Evolutionary conservation across 192 early-diverging fungal species (phyloP).

Genomic region (Coemansia sp.): DNA sequence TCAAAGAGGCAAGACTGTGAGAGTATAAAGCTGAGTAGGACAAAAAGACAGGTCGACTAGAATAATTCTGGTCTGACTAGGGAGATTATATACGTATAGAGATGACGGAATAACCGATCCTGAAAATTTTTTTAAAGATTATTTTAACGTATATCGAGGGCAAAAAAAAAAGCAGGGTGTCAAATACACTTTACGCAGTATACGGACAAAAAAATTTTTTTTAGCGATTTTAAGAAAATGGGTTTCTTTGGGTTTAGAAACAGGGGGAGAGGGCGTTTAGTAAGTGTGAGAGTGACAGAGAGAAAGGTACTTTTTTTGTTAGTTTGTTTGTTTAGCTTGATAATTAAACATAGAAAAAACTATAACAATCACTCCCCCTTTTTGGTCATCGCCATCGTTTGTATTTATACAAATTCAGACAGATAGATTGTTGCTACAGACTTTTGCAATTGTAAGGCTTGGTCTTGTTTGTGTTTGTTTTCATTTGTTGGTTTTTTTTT

Average conservation of each 20-base stretch:
- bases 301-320: not conserved
- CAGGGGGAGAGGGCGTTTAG: not conserved
- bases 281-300: not conserved
- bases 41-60: not conserved
- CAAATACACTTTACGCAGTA: not conserved
- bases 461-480: not conserved
- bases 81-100: not conserved
- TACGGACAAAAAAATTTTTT: not conserved
- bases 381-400: slow-evolving; percentile 4
- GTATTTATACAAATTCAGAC: not conserved
- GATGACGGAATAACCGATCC: not conserved
- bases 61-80: not conserved
- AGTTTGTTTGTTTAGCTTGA: slow-evolving; percentile 1
- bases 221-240: no score
- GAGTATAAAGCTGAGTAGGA: not conserved
- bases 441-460: slow-evolving; percentile 3
- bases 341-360: not conserved
- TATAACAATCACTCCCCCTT: not conserved
- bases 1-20: not conserved
- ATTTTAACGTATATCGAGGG: not conserved
- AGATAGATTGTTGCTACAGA: not conserved
- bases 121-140: not conserved
- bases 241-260: not conserved
- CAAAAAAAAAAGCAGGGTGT: not conserved
- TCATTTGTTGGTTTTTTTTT: not conserved